A percentile compares a stretch with the other conserved stretches of the same genome.
Evolutionary conservation across 306 rosid genomes (phyloP).

Genomic region (Trifolium dubium): DNA sequence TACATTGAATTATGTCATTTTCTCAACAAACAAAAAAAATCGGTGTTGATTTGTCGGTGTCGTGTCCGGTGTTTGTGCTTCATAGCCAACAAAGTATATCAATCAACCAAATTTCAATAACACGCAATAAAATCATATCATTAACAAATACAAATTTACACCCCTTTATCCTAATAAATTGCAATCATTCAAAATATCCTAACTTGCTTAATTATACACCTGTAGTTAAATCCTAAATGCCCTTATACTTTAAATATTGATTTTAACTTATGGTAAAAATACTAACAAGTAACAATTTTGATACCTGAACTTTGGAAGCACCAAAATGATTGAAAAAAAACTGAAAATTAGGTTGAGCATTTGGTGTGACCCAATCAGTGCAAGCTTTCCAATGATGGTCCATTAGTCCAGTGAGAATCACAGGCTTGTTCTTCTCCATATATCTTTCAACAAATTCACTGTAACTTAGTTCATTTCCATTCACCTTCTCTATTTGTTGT

Average conservation of each 20-base stretch:
- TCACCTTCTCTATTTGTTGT: slow-evolving; percentile 69
- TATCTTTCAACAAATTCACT: slow-evolving; percentile 64
- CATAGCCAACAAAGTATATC: not conserved
- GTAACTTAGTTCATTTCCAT: slow-evolving; percentile 69
- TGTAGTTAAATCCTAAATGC: slow-evolving; percentile 1
- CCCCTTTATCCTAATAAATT: not conserved
- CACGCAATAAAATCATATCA: not conserved
- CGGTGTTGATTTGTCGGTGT: too few species aligned
- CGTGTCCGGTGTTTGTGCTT: too few species aligned
- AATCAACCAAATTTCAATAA: not conserved
- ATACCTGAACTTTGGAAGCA: slow-evolving; percentile 80
- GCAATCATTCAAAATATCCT: not conserved
- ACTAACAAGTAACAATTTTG: not conserved
- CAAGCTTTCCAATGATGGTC: slow-evolving; percentile 78
- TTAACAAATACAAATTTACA: too few species aligned
- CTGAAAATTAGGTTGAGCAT: slow-evolving; percentile 66
- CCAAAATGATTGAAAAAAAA: slow-evolving; percentile 73
- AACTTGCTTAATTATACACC: slow-evolving; percentile 3
- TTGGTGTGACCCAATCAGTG: slow-evolving; percentile 68
- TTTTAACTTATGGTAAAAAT: not conserved
- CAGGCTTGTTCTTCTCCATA: slow-evolving; percentile 78
- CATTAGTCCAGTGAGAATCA: slow-evolving; percentile 74
- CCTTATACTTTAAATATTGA: slow-evolving; percentile 11
- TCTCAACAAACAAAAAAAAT: too few species aligned
- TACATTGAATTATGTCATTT: too few species aligned